Percentiles rank a stretch among this genome's conserved stretches.
Conservation (phyloP, 2,329 filamentous ascomycete genomes). For the Pseudopyricularia javanii region DNA sequence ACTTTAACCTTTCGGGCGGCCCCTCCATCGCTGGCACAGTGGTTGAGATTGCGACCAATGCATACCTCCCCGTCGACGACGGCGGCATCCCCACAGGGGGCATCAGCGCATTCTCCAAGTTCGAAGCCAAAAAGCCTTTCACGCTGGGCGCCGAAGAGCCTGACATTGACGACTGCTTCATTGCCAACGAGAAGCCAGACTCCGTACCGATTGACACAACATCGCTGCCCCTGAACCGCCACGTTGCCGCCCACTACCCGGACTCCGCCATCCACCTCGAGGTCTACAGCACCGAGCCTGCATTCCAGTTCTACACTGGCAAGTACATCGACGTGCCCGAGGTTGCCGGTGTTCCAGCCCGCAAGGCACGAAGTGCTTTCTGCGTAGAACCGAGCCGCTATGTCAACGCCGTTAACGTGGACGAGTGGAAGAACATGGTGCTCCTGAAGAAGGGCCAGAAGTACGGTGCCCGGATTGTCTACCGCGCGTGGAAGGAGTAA, state of each 20-base stretch:
- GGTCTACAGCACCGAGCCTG: constrained; percentile 82
- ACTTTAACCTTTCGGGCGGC: constrained; percentile 51
- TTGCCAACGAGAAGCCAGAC: constrained; percentile 53
- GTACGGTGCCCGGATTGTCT: constrained; percentile 73
- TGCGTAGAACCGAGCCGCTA: constrained; percentile 88
- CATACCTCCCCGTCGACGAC: constrained; percentile 63
- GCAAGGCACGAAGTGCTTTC: constrained; percentile 62
- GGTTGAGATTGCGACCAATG: constrained; percentile 54
- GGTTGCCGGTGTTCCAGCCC: constrained; percentile 44
- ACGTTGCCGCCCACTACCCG: constrained; percentile 64
- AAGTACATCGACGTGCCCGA: constrained; percentile 69
- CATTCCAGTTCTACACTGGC: constrained; percentile 95
- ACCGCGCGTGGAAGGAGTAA: constrained; percentile 69
- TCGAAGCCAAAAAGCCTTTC: constrained; percentile 57
- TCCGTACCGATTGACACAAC: constrained; percentile 56
- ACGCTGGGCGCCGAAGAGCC: constrained; percentile 59
- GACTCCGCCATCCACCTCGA: constrained; percentile 68
- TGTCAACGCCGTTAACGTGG: constrained; percentile 76
- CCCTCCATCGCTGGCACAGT: constrained; percentile 40
- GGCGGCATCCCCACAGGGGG: constrained; percentile 61
- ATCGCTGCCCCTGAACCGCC: constrained; percentile 44
- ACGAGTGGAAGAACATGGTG: constrained; percentile 68
- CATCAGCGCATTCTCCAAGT: constrained; percentile 50
- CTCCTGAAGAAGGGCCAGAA: constrained; percentile 73
- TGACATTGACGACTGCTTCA: constrained; percentile 82